Evolutionary conservation across 2,329 filamentous ascomycete genomes (phyloP).

Genomic region (Ophiostoma ips): DNA sequence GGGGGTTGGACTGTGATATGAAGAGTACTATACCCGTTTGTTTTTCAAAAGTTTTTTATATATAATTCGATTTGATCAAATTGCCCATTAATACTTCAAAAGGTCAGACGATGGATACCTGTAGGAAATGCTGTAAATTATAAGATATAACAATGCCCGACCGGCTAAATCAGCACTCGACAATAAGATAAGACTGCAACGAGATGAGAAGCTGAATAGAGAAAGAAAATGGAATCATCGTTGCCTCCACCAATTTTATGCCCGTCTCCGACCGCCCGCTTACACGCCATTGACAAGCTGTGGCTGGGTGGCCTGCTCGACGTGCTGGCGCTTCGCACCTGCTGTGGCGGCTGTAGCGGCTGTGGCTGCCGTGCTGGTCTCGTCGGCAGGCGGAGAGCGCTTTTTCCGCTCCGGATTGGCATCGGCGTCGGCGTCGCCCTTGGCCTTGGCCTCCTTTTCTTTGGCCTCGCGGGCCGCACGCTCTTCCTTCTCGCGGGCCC

Average conservation of each 20-base stretch:
- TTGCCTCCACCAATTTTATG: too few relatives aligned
- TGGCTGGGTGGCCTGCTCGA: background rate
- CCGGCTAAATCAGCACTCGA: too few relatives aligned
- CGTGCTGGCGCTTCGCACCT: background rate
- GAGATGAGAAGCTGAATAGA: too few relatives aligned
- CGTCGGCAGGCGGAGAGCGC: constrained; percentile 9
- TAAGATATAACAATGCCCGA: too few relatives aligned
- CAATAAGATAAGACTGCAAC: too few relatives aligned
- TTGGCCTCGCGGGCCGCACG: background rate
- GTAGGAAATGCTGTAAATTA: too few relatives aligned
- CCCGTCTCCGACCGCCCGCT: too few relatives aligned
- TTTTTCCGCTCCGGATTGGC: constrained; percentile 14
- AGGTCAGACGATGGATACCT: too few relatives aligned
- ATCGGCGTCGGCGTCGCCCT: background rate
- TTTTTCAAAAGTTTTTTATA: background rate
- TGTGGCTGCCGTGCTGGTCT: background rate
- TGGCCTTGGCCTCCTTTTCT: background rate
- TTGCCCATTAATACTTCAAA: too few relatives aligned
- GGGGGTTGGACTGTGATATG: background rate
- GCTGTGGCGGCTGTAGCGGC: background rate
- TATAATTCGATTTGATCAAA: background rate
- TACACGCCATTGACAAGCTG: too few relatives aligned
- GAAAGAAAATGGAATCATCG: too few relatives aligned
- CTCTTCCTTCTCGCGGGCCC: constrained; percentile 17
- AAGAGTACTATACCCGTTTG: too few relatives aligned